phyloP scores from a whole-genome alignment of 805 yeast species.

The Candida golubevii region DNA sequence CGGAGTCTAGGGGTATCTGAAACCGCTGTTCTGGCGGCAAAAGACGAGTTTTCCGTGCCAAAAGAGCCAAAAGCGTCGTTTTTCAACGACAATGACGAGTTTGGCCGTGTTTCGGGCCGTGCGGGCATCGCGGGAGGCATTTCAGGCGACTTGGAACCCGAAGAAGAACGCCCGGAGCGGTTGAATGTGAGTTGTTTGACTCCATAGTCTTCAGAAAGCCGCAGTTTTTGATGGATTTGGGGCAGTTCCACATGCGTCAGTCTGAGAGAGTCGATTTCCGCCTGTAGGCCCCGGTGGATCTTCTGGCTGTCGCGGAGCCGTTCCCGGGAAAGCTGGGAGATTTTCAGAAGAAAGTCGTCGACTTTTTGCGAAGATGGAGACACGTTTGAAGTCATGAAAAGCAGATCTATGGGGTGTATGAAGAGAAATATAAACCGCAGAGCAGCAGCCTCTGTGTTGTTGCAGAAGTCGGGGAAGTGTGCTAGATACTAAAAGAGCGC shows the following conservation, averaged over 20 bases:
- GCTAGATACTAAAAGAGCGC: no score
- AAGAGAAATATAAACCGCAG: no score
- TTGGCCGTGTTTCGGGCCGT: neutral
- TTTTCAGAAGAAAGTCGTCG: conserved; percentile 33
- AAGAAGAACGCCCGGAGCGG: conserved; percentile 3
- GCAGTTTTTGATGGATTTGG: conserved; percentile 1
- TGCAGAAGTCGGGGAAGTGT: no score
- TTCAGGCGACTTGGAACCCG: conserved; percentile 4
- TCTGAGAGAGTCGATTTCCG: conserved; percentile 21
- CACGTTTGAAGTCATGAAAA: conserved; percentile 1
- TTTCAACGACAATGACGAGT: neutral
- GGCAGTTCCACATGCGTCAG: conserved; percentile 5
- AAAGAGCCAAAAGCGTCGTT: neutral
- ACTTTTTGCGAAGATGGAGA: conserved; percentile 33
- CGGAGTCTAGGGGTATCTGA: neutral
- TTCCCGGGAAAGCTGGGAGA: conserved; percentile 36
- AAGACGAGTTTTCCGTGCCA: no score
- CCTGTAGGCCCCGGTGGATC: conserved; percentile 26
- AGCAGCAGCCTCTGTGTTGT: no score
- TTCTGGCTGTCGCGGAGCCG: conserved; percentile 32
- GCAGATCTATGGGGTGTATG: no score
- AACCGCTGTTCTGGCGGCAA: no score
- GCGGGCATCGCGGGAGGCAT: conserved; percentile 16
- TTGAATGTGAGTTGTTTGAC: conserved; percentile 17
- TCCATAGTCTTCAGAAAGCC: conserved; percentile 3